A percentile compares a stretch with the other conserved stretches of the same genome.
Conservation (phyloP, 129 eudicot genomes). For the Solidago caesia region DNA sequence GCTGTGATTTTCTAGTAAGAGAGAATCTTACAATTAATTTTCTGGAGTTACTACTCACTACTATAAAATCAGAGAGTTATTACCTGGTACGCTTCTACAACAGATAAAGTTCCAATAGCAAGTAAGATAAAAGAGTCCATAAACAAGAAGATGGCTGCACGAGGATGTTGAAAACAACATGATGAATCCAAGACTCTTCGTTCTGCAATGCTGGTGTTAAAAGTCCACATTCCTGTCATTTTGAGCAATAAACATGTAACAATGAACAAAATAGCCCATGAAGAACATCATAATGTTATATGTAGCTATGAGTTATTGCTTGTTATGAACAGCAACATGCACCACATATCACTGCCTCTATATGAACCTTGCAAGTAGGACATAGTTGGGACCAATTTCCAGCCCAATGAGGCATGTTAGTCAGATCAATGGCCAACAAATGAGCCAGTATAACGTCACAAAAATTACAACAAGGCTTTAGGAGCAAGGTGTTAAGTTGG, state of each 20-base stretch:
- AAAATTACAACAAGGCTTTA: not conserved
- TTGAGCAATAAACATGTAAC: conserved; percentile 10
- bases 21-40: too few species aligned
- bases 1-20: too few species aligned
- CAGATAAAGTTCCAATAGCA: conserved; percentile 58
- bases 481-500: not conserved
- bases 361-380: conserved; percentile 91
- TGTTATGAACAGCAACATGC: conserved; percentile 61
- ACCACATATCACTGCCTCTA: conserved; percentile 42
- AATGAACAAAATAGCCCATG: not conserved
- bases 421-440: conserved; percentile 62
- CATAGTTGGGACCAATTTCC: conserved; percentile 94
- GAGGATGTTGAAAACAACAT: conserved; percentile 59
- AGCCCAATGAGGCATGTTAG: conserved; percentile 51
- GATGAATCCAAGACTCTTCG: conserved; percentile 71
- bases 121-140: conserved; percentile 61
- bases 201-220: conserved; percentile 44
- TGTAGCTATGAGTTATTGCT: not conserved
- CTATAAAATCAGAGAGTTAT: conserved; percentile 14
- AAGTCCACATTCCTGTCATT: conserved; percentile 64
- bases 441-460: conserved; percentile 55
- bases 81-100: conserved; percentile 65
- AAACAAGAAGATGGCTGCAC: conserved; percentile 55
- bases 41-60: too few species aligned
- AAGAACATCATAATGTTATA: conserved; percentile 4